These are phyloP conservation scores for Ascochyta lentis DNA, from an alignment of 2,329 filamentous ascomycete genomes.

Conservation along the genomic window DNA sequence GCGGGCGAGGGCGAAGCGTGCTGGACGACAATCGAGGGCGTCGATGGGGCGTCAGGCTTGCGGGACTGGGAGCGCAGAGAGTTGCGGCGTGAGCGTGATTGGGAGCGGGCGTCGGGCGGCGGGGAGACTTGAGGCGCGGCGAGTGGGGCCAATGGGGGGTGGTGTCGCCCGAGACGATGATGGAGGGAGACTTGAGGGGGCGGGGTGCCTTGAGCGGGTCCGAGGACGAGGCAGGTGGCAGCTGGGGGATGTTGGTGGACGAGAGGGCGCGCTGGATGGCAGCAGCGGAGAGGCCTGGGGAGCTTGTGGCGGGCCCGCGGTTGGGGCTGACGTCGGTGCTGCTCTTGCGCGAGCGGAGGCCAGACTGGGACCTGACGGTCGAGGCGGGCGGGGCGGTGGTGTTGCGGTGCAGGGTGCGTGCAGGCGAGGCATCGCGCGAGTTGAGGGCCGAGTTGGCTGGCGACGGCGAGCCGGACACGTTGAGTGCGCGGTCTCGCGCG, in stretches of 20 bases:
- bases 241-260: slow-evolving; percentile 69
- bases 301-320: slow-evolving; percentile 45
- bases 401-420: slow-evolving; percentile 42
- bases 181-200: slow-evolving; percentile 67
- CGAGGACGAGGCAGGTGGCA: slow-evolving; percentile 64
- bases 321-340: slow-evolving; percentile 53
- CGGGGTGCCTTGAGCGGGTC: slow-evolving; percentile 70
- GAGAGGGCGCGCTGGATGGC: slow-evolving; percentile 72
- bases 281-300: slow-evolving; percentile 65
- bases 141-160: slow-evolving; percentile 78
- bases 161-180: slow-evolving; percentile 52
- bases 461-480: slow-evolving; percentile 47
- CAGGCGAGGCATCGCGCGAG: slow-evolving; percentile 57
- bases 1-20: slow-evolving; percentile 50
- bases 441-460: slow-evolving; percentile 53
- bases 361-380: slow-evolving; percentile 31
- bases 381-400: slow-evolving; percentile 27
- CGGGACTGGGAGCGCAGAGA: slow-evolving; percentile 49
- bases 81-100: slow-evolving; percentile 52
- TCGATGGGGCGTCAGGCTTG: slow-evolving; percentile 37
- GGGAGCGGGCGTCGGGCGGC: slow-evolving; percentile 53
- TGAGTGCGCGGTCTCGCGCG: slow-evolving; percentile 36
- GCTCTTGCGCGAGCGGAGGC: slow-evolving; percentile 52
- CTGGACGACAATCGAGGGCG: slow-evolving; percentile 56
- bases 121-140: slow-evolving; percentile 80